Evolutionary conservation across 306 rosid species (phyloP), one percentile per base, ranked within the genome.

Genomic region (Cucurbita ficifolia): DNA sequence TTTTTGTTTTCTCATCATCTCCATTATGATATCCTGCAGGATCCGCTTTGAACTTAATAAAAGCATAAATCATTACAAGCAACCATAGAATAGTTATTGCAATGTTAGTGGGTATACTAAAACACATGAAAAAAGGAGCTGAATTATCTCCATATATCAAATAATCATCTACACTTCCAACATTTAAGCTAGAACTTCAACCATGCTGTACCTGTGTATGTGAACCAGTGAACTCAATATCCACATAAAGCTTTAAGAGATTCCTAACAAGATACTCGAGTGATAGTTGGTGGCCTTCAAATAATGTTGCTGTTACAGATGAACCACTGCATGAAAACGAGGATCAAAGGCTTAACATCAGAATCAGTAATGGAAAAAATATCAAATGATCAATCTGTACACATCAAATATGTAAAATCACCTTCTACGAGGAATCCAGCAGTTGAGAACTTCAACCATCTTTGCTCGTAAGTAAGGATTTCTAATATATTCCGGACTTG

Each of bases 401-500:
- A 68, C 38, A 76, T 63, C 51, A 56, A 79, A 59, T 74, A 81
- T 46, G 55, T 64, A 59, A 75, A 85, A 73, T 58, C 78, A 95
- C 99, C 99, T 87, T 76, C 89, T 77, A 71, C 93, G 96, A 46
- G 99, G 96, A 93, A 95, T 95, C 99, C 96, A 95, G 82, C 92
- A 89, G 83, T 91, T 95, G 77, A 95, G 80, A 76, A 95, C 99
- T 80, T 91, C 97, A 76, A 95, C 97, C 99, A 95, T 95, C 90
- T 95, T 95, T 69, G 99, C 96, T 81, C 97, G 88, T 54, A 95
- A 84, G 79, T 95, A 95, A 75, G 99, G 99, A 73, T 95, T 95
- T 82, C 86, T 88, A 71, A 91, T 87, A 75, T 79, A 95, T 13
- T 95, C 74, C 21, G 99, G 96, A 77, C 96, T 95, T 45, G 86